phyloP scores from a whole-genome alignment of 2,329 filamentous ascomycete species.

The Hymenoscyphus repandus region DNA sequence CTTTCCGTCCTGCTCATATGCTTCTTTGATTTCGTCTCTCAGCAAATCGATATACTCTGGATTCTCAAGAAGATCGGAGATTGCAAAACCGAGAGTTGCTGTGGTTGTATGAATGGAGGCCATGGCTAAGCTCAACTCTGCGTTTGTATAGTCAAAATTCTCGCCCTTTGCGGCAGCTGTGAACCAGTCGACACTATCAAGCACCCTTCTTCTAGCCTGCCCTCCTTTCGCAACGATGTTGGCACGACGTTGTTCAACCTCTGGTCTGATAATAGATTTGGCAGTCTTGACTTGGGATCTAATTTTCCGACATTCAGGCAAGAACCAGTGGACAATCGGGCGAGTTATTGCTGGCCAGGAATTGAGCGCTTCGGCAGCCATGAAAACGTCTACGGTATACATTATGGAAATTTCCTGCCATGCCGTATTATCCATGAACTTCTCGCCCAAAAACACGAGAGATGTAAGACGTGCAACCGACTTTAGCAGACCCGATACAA shows the following conservation, averaged over 20 bases:
- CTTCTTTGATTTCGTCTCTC: constrained; percentile 33
- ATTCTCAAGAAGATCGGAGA: constrained; percentile 45
- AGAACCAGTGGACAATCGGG: constrained; percentile 39
- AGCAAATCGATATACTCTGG: constrained; percentile 36
- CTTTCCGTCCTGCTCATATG: constrained; percentile 32
- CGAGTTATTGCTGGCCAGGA: constrained; percentile 37
- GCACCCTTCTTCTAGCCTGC: constrained; percentile 23
- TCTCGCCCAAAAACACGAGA: constrained; percentile 42
- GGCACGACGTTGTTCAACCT: constrained; percentile 15
- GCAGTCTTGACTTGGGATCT: constrained; percentile 35
- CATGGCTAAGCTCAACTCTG: constrained; percentile 37
- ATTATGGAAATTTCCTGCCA: constrained; percentile 42
- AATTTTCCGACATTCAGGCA: constrained; percentile 37
- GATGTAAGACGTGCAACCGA: constrained; percentile 45
- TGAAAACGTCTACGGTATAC: constrained; percentile 38
- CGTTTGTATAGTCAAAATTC: constrained; percentile 30
- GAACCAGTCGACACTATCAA: constrained; percentile 41
- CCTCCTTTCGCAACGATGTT: constrained; percentile 7
- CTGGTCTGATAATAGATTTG: constrained; percentile 30
- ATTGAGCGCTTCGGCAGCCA: constrained; percentile 34
- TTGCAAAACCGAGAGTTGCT: constrained; percentile 40
- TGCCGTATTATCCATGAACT: constrained; percentile 39
- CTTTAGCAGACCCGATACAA: constrained; percentile 35
- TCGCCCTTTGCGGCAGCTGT: constrained; percentile 33
- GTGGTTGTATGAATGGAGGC: constrained; percentile 48